These are phyloP conservation scores for Candida boidinii DNA, from an alignment of 805 yeast species.

Conservation along the genomic window DNA sequence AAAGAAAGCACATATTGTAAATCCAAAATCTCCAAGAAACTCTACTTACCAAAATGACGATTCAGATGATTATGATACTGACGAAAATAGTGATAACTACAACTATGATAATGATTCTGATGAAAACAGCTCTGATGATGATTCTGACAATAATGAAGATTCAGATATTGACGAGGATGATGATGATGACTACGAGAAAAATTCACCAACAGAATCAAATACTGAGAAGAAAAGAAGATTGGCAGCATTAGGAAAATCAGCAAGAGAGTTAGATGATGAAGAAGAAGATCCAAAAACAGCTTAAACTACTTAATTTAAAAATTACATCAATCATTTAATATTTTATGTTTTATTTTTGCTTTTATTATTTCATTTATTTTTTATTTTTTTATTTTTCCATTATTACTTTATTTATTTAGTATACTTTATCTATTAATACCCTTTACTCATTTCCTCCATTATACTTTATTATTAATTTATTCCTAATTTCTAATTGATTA, in stretches of 20 bases:
- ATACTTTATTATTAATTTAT: too few relatives aligned
- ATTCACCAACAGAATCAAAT: conserved; percentile 11
- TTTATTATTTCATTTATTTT: too few relatives aligned
- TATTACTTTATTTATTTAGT: too few relatives aligned
- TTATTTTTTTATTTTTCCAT: too few relatives aligned
- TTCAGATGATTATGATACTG: conserved; percentile 5
- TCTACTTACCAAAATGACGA: neutral
- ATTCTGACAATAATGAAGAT: conserved; percentile 16
- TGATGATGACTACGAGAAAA: conserved; percentile 8
- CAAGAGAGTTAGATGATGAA: conserved; percentile 28
- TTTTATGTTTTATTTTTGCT: too few relatives aligned
- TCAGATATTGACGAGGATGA: conserved; percentile 13
- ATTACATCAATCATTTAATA: too few relatives aligned
- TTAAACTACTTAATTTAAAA: too few relatives aligned
- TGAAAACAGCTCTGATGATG: conserved; percentile 9
- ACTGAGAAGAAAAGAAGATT: conserved; percentile 21
- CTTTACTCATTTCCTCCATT: too few relatives aligned
- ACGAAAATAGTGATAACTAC: conserved; percentile 9
- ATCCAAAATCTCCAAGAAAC: neutral
- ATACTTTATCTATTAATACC: too few relatives aligned
- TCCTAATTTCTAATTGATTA: too few relatives aligned
- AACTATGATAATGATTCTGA: conserved; percentile 3
- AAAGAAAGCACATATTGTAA: conserved; percentile 5
- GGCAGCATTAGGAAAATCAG: conserved; percentile 19
- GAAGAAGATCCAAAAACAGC: conserved; percentile 21